Percentiles rank a stretch among this genome's conserved stretches.
phyloP scores from a whole-genome alignment of 306 rosid genomes.

The Ammopiptanthus mongolicus region DNA sequence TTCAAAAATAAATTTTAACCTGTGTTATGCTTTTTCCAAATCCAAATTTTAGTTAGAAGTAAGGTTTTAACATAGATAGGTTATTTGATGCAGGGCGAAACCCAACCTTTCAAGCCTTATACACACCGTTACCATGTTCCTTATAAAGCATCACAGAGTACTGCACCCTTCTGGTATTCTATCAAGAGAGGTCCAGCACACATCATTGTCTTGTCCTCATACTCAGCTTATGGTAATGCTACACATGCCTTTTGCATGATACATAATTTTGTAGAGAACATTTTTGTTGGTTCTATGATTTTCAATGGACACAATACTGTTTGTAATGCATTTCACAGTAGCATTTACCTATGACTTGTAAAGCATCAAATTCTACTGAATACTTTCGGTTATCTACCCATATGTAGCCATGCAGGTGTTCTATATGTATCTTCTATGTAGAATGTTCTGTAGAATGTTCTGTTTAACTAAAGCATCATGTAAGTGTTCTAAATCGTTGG shows the following conservation, averaged over 20 bases:
- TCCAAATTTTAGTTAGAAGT: not conserved
- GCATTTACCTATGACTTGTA: not conserved
- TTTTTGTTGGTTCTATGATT: not conserved
- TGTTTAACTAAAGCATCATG: too few relatives aligned
- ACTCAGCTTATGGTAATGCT: conserved; percentile 68
- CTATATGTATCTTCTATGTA: not conserved
- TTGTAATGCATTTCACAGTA: not conserved
- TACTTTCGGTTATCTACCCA: conserved; percentile 35
- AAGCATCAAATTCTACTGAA: conserved; percentile 27
- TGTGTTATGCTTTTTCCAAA: not conserved
- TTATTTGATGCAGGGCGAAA: conserved; percentile 55
- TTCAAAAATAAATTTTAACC: not conserved
- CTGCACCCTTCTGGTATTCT: conserved; percentile 81
- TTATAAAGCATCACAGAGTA: conserved; percentile 51
- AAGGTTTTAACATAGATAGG: not conserved
- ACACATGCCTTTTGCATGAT: not conserved
- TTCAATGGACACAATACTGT: not conserved
- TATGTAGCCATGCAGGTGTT: too few relatives aligned
- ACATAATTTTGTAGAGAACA: not conserved
- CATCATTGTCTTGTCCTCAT: conserved; percentile 74
- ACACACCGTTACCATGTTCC: conserved; percentile 54
- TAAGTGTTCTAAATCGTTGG: too few relatives aligned
- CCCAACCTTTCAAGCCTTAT: conserved; percentile 61
- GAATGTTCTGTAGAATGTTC: not conserved
- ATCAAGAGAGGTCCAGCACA: conserved; percentile 82